These are phyloP conservation scores for Echites panduratus DNA, from an alignment of 257 asterid genomes.

Conservation along the genomic window DNA sequence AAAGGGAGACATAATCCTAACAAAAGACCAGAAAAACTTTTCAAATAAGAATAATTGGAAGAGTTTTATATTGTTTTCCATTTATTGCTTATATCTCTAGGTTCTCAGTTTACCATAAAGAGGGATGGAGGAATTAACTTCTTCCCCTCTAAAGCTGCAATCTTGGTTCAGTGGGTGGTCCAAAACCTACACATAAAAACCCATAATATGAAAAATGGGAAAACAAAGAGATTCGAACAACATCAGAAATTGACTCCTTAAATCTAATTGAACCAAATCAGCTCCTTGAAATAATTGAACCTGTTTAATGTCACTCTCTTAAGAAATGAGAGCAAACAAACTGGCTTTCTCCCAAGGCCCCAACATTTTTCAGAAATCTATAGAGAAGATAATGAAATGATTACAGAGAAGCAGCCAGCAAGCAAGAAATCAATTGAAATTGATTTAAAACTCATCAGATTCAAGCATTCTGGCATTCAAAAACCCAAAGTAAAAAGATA, in stretches of 20 bases:
- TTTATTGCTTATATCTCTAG: background rate
- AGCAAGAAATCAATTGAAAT: background rate
- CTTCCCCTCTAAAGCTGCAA: background rate
- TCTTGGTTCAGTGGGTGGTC: background rate
- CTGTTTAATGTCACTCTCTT: too few relatives aligned
- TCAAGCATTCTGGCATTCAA: too few relatives aligned
- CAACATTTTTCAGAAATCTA: background rate
- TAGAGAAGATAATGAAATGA: background rate
- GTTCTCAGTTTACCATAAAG: background rate
- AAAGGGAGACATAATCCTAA: too few relatives aligned
- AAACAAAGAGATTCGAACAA: too few relatives aligned
- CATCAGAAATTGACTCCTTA: background rate
- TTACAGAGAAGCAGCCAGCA: background rate
- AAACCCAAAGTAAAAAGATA: too few relatives aligned
- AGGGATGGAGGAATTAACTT: background rate
- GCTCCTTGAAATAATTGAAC: background rate
- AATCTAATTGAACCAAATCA: background rate
- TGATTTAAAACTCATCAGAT: too few relatives aligned
- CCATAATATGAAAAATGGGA: conserved; percentile 5
- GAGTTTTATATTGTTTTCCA: background rate
- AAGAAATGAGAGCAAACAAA: background rate
- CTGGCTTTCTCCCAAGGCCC: background rate
- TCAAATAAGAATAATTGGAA: too few relatives aligned
- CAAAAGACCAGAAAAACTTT: too few relatives aligned
- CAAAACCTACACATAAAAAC: background rate